Evolutionary conservation across 1,139 yeast genomes (phyloP).

Genomic region (Suhomyces kunorum): DNA sequence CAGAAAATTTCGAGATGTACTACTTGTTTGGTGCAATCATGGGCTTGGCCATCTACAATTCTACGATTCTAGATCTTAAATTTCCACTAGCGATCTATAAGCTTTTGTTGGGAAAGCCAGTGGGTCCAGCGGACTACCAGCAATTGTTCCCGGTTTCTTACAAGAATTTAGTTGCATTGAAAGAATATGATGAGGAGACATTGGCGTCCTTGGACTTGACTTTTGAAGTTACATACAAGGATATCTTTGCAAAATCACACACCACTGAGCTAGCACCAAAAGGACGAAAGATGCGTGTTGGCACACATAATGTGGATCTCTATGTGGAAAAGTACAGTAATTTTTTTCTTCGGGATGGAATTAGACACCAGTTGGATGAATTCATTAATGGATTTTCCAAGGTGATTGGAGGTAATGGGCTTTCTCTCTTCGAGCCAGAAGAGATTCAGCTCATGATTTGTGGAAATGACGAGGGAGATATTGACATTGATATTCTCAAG

Average conservation of each 20-base stretch:
- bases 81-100: constrained; percentile 80
- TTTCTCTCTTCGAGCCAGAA: constrained; percentile 73
- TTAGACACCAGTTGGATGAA: constrained; percentile 52
- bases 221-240: constrained; percentile 43
- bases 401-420: constrained; percentile 80
- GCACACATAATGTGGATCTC: constrained; percentile 51
- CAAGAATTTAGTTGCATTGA: constrained; percentile 53
- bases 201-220: constrained; percentile 32
- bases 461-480: constrained; percentile 67
- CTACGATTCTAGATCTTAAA: constrained; percentile 77
- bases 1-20: constrained; percentile 55
- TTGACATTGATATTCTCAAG: constrained; percentile 67
- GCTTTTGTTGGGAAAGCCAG: constrained; percentile 59
- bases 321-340: constrained; percentile 65
- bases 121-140: constrained; percentile 62
- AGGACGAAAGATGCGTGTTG: constrained; percentile 60
- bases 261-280: constrained; percentile 54
- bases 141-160: constrained; percentile 71
- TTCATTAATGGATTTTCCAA: constrained; percentile 70
- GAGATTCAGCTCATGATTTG: constrained; percentile 79
- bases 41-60: constrained; percentile 89
- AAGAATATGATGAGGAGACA: constrained; percentile 41
- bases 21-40: constrained; percentile 80
- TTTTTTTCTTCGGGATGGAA: constrained; percentile 59
- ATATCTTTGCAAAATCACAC: constrained; percentile 39